A percentile compares a stretch with the other conserved stretches of the same genome.
phyloP scores from a whole-genome alignment of 192 early-diverging fungal species.

The Fimicolochytrium jonesii region DNA sequence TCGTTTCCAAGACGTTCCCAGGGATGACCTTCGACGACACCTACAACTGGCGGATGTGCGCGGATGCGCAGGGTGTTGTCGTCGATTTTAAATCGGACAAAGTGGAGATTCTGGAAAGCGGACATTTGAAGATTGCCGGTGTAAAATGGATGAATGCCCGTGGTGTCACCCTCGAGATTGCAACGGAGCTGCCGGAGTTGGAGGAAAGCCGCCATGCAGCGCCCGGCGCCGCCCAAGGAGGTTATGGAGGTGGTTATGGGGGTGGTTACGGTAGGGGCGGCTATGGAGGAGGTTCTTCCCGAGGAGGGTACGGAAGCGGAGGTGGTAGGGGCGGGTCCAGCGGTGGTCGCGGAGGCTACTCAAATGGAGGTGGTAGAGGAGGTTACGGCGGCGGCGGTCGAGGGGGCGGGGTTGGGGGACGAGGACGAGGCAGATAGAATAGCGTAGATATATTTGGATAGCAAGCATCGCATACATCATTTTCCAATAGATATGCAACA shows the following conservation, averaged over 20 bases:
- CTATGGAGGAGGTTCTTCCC: conserved; percentile 10
- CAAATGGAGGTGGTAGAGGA: conserved; percentile 35
- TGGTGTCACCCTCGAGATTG: conserved; percentile 66
- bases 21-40: conserved; percentile 70
- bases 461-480: too few species aligned
- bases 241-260: conserved; percentile 40
- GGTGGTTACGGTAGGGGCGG: conserved; percentile 36
- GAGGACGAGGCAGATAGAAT: conserved; percentile 46
- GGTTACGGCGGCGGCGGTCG: conserved; percentile 40
- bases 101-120: conserved; percentile 56
- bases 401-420: conserved; percentile 17
- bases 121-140: conserved; percentile 58
- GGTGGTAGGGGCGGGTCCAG: conserved; percentile 38
- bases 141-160: conserved; percentile 62
- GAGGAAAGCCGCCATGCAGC: conserved; percentile 36
- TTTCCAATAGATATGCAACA: too few species aligned
- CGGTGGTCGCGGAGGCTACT: conserved; percentile 46
- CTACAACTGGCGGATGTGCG: conserved; percentile 76
- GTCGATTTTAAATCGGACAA: conserved; percentile 75
- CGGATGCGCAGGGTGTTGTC: conserved; percentile 76
- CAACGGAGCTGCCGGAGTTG: conserved; percentile 75
- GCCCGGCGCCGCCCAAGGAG: conserved; percentile 17
- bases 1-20: conserved; percentile 66
- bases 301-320: conserved; percentile 27
- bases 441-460: too few species aligned